Evolutionary conservation across 768 basidiomycete species (phyloP), one percentile per base, ranked within the genome.

Genomic region (Auriscalpium vulgare): DNA sequence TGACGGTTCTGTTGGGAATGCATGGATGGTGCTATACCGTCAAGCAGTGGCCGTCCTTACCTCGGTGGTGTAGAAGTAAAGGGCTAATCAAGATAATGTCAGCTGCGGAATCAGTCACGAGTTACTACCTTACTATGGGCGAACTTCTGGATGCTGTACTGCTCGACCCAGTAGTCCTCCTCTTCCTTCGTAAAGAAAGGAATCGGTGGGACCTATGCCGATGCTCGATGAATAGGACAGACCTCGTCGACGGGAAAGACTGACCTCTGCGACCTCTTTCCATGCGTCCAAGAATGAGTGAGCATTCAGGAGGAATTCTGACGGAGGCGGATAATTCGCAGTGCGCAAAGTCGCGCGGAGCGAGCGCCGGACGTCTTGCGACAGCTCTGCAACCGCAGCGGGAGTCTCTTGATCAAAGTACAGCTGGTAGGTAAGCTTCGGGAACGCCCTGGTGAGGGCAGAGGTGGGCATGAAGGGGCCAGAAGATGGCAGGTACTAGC

Each of bases 161-260:
- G 80, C 51, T 85, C 76, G 0, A 87, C 77, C 56, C 87, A 80
- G 63, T 88, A 88, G 61, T 84, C 79, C 62, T 89, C 87, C 66
- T 89, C 84, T 10, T 78, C 76, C 0, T 63, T 45, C 0, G 77
- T 75, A 46, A 88, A 77, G 68, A 83, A 88, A 0, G 81, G 78
- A 49, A 86, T 75, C 0, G 79, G 75, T 1, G 81, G 78, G 37
- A 87, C 81, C 82, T 86, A 16, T 17, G 49, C 23, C 7, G 37
- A n/a, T 21, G 29, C 23, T 63, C 38, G 62, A 35, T 21, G 49
- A n/a, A 9, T 29, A 17, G 47, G 19, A 51, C 44, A 11, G 8
- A 13, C 19, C 37, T 16, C 10, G 37, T 17, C 17, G 17, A 8
- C 37, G 16, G 11, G 19, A 34, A 7, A 38, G 38, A 43, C 65